These are phyloP conservation scores for Botryotinia narcissicola DNA, from an alignment of 2,329 filamentous ascomycete genomes.

Conservation along the genomic window DNA sequence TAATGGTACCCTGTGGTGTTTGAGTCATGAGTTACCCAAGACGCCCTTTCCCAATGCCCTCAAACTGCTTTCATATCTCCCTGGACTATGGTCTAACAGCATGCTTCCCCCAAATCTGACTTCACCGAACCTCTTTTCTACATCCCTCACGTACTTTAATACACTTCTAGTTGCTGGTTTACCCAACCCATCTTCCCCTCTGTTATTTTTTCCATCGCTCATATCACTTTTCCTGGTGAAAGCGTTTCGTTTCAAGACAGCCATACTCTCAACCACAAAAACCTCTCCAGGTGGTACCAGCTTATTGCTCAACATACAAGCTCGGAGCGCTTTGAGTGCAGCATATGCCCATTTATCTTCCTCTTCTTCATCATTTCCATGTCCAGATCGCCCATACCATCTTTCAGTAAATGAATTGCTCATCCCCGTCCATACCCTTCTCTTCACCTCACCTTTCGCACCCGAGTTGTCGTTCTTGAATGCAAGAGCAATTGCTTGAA, in stretches of 20 bases:
- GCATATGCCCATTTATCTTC: conserved; percentile 68
- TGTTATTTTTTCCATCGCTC: not conserved
- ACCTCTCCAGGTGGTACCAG: conserved; percentile 74
- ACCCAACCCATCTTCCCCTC: conserved; percentile 45
- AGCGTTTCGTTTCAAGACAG: conserved; percentile 64
- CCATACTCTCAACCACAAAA: conserved; percentile 67
- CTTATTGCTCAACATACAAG: conserved; percentile 66
- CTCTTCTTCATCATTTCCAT: conserved; percentile 44
- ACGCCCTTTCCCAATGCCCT: conserved; percentile 53
- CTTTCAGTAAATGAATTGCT: conserved; percentile 59
- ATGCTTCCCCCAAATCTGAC: conserved; percentile 69
- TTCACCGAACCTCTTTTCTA: conserved; percentile 68
- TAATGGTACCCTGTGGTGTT: not conserved
- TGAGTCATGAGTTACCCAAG: conserved; percentile 23
- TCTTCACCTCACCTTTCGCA: conserved; percentile 64
- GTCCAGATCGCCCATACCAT: conserved; percentile 53
- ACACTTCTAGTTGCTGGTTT: conserved; percentile 66
- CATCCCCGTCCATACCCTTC: conserved; percentile 63
- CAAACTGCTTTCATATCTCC: conserved; percentile 68
- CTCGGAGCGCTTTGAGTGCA: conserved; percentile 63
- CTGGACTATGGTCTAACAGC: conserved; percentile 74
- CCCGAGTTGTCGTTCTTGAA: conserved; percentile 70
- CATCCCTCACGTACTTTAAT: conserved; percentile 68
- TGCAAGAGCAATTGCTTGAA: conserved; percentile 68
- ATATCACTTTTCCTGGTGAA: conserved; percentile 44